Conservation (phyloP, 257 asterid species). For the Verbascum thapsus region DNA sequence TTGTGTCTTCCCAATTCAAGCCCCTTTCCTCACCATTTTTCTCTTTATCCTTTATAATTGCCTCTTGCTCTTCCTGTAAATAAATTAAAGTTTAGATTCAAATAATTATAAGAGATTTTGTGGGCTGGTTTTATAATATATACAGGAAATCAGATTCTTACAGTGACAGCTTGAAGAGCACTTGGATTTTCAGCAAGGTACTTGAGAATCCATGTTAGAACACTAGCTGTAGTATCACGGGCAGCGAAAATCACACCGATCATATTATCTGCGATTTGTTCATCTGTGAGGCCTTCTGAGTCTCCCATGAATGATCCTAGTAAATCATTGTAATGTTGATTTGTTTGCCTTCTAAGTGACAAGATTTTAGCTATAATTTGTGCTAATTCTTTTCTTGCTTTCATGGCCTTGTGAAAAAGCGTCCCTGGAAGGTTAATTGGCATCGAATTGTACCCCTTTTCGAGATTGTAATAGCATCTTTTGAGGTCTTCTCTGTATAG, state of each 20-base stretch:
- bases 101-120: too few species aligned
- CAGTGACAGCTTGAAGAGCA: conserved; percentile 76
- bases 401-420: conserved; percentile 73
- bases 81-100: background rate
- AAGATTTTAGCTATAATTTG: conserved; percentile 57
- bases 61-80: conserved; percentile 75
- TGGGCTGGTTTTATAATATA: too few species aligned
- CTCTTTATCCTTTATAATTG: conserved; percentile 48
- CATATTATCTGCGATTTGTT: conserved; percentile 71
- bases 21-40: conserved; percentile 41
- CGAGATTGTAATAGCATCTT: conserved; percentile 69
- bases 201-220: conserved; percentile 78
- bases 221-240: conserved; percentile 76
- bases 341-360: conserved; percentile 42
- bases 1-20: conserved; percentile 61
- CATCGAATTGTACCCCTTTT: conserved; percentile 78
- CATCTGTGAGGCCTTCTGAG: conserved; percentile 58
- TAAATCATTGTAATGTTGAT: conserved; percentile 48
- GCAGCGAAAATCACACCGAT: conserved; percentile 82
- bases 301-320: conserved; percentile 74
- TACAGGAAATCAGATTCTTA: conserved; percentile 39
- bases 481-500: conserved; percentile 70
- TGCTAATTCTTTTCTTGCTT: conserved; percentile 64
- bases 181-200: conserved; percentile 71
- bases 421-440: conserved; percentile 72